A percentile compares a stretch with the other conserved stretches of the same genome.
These are phyloP conservation scores for Neofusicoccum umdonicola DNA, from an alignment of 2,329 filamentous ascomycete species.

Conservation along the genomic window DNA sequence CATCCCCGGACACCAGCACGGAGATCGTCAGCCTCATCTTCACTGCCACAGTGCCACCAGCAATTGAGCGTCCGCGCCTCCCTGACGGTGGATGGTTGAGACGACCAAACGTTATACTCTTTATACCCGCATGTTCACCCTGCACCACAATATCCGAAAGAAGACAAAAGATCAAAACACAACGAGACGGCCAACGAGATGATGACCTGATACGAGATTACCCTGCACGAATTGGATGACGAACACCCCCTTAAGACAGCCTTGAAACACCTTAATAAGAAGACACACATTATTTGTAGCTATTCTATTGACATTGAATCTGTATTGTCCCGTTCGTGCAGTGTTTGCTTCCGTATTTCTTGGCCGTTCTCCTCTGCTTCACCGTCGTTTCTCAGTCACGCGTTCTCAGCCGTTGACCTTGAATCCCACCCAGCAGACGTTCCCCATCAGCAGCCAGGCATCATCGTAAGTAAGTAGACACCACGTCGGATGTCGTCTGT, in stretches of 20 bases:
- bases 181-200: neutral
- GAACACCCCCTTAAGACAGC: constrained; percentile 2
- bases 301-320: constrained; percentile 7
- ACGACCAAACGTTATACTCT: neutral
- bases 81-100: neutral
- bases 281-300: constrained; percentile 4
- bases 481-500: neutral
- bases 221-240: constrained; percentile 6
- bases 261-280: constrained; percentile 12
- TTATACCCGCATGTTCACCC: neutral
- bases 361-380: neutral
- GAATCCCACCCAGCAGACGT: neutral
- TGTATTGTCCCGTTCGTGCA: neutral
- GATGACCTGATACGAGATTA: constrained; percentile 9
- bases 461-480: neutral
- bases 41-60: neutral
- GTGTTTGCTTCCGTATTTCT: neutral
- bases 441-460: neutral
- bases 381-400: neutral
- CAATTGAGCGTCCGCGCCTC: neutral
- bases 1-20: neutral
- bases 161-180: neutral
- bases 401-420: too few relatives aligned
- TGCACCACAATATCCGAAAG: neutral
- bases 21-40: neutral